These are phyloP conservation scores for Exophiala alcalophila DNA, from an alignment of 2,329 filamentous ascomycete species.

Conservation along the genomic window DNA sequence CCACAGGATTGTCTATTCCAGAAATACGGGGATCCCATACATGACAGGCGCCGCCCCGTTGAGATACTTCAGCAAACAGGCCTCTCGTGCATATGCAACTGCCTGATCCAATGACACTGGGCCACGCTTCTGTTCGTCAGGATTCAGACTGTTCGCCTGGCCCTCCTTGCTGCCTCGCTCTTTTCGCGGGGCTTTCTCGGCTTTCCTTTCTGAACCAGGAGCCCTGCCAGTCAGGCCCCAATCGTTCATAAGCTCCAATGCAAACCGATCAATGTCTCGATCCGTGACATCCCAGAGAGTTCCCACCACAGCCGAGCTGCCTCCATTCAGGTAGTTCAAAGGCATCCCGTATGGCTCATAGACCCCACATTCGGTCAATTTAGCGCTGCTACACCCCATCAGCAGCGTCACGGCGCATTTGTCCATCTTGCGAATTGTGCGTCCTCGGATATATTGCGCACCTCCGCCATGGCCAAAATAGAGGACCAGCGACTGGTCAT, in stretches of 20 bases:
- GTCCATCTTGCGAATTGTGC: constrained; percentile 74
- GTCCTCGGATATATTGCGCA: constrained; percentile 85
- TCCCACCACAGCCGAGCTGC: constrained; percentile 79
- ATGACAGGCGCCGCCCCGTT: constrained; percentile 92
- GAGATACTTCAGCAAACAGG: constrained; percentile 84
- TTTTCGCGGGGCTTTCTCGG: constrained; percentile 34
- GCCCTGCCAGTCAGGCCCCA: constrained; percentile 71
- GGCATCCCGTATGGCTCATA: constrained; percentile 91
- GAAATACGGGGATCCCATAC: constrained; percentile 90
- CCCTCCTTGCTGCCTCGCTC: constrained; percentile 33
- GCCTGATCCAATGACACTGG: constrained; percentile 70
- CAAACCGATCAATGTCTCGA: constrained; percentile 92
- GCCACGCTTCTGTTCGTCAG: constrained; percentile 38
- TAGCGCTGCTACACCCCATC: constrained; percentile 90
- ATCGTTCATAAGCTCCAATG: constrained; percentile 71
- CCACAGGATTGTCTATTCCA: constrained; percentile 39
- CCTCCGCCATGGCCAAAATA: constrained; percentile 98
- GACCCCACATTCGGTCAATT: constrained; percentile 74
- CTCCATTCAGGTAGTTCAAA: constrained; percentile 87
- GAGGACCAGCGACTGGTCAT: constrained; percentile 68
- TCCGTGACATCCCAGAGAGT: constrained; percentile 98
- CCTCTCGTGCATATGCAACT: constrained; percentile 67
- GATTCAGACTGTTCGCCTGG: constrained; percentile 31
- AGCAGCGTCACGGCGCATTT: constrained; percentile 80
- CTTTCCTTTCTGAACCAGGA: constrained; percentile 13